Conservation (phyloP, 2,329 filamentous ascomycete species). For the Ambrosiella cleistominuta region DNA sequence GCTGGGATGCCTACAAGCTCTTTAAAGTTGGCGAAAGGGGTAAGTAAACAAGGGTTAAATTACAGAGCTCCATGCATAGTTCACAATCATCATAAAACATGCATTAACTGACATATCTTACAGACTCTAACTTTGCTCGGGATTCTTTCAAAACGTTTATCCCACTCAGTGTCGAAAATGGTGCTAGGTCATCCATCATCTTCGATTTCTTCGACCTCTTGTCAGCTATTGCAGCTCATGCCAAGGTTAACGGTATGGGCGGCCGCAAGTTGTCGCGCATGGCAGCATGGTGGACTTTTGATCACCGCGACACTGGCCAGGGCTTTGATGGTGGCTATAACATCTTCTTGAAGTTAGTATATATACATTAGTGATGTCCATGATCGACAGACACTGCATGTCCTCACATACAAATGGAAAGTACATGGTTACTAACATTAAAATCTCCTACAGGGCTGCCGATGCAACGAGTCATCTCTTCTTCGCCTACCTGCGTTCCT, state of each 20-base stretch:
- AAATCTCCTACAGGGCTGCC: conserved; percentile 46
- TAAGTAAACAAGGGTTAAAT: conserved; percentile 23
- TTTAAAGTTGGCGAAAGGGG: conserved; percentile 90
- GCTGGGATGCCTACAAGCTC: conserved; percentile 92
- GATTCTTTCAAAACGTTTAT: conserved; percentile 96
- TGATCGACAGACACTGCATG: conserved; percentile 2
- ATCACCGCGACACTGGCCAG: conserved; percentile 68
- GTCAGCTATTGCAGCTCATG: conserved; percentile 77
- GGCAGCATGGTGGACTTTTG: conserved; percentile 98
- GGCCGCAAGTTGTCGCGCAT: conserved; percentile 87
- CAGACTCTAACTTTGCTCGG: conserved; percentile 79
- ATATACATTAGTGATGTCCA: background rate
- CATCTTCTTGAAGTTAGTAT: conserved; percentile 48
- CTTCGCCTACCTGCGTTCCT: conserved; percentile 85
- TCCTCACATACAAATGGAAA: background rate
- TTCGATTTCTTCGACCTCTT: conserved; percentile 94
- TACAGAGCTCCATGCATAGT: background rate
- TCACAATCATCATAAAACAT: background rate
- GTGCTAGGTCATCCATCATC: conserved; percentile 71
- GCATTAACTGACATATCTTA: background rate
- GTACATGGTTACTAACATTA: background rate
- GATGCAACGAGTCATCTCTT: conserved; percentile 95
- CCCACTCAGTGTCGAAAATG: conserved; percentile 77
- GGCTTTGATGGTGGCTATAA: conserved; percentile 93
- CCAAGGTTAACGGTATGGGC: conserved; percentile 81